Evolutionary conservation across 176 grass and related monocot genomes (phyloP), one percentile per base, ranked within the genome.

Genomic region (Ensete glaucum): DNA sequence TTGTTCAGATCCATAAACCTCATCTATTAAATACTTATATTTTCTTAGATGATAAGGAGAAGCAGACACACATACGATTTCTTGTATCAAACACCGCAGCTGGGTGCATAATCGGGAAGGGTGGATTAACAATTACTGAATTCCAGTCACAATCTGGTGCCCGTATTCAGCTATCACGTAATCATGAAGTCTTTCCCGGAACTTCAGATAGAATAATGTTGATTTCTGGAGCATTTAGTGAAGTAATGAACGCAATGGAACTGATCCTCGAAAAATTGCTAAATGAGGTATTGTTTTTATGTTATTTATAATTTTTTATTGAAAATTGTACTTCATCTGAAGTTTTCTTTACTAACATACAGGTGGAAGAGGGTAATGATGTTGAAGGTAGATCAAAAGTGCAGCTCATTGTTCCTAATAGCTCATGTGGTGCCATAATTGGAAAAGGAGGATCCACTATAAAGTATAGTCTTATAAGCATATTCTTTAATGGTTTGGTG

Each of bases 361-460:
- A 99, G 95, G 90, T 84, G 52, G 95, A 94, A 87, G 95, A 99
- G 80, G 78, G 79, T 67, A 91, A 82, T 59, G 95, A 99, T 79
- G 85, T 76, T 80, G 95, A 99, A 82, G 81, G 79, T 76, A 91
- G 86, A 81, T 85, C 90, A 76, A 99, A 94, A 85, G 73, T 99
- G 75, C 89, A 84, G 81, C 86, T 99, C 71, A 86, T 94, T 82
- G 90, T 99, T 79, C 90, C 90, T 59, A 99, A 99, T 84, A 91
- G 90, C 73, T 94, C 95, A 71, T 99, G 95, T 78, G 95, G 95
- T 67, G 95, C 90, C 43, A 91, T 99, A 74, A 99, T 99, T 88
- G 95, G 95, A 76, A 94, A 94, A 88, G 95, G 88, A 81, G 95
- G 95, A 81, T 80, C 86, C 56, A 99, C 95, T 75, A 99, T 99